Conservation (phyloP, 257 asterid species). For the Thymus quinquecostatus region DNA sequence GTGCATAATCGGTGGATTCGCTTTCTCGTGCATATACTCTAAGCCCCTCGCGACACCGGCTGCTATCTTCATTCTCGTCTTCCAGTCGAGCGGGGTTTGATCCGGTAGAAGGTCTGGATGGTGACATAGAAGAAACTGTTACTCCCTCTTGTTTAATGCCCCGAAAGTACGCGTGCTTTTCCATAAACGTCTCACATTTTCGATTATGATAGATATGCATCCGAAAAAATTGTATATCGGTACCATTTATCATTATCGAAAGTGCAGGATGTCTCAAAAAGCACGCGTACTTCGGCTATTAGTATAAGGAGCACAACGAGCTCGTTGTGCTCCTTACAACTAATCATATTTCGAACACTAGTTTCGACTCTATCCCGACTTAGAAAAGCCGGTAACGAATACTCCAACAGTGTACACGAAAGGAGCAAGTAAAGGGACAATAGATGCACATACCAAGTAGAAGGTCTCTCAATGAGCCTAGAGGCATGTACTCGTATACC, state of each 20-base stretch:
- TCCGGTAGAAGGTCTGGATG: conserved; percentile 61
- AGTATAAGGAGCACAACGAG: no score
- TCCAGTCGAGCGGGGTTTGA: conserved; percentile 65
- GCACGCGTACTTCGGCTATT: no score
- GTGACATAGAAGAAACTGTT: conserved; percentile 13
- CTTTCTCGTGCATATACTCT: conserved; percentile 70
- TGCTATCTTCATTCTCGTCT: conserved; percentile 79
- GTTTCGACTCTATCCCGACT: no score
- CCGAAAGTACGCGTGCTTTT: no score
- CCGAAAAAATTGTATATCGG: no score
- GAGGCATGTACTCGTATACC: conserved; percentile 72
- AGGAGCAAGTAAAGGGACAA: neutral
- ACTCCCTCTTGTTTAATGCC: neutral
- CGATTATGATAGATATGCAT: no score
- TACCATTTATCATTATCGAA: no score
- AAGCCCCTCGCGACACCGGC: conserved; percentile 77
- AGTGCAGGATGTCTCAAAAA: no score
- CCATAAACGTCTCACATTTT: no score
- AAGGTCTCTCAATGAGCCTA: conserved; percentile 78
- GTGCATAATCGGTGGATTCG: conserved; percentile 75
- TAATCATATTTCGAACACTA: neutral
- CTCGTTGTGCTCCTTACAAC: no score
- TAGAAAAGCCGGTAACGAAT: neutral
- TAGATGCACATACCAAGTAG: conserved; percentile 54
- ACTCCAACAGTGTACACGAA: neutral